Conservation (phyloP, 768 basidiomycete species). For the Psilocybe subaeruginosa region DNA sequence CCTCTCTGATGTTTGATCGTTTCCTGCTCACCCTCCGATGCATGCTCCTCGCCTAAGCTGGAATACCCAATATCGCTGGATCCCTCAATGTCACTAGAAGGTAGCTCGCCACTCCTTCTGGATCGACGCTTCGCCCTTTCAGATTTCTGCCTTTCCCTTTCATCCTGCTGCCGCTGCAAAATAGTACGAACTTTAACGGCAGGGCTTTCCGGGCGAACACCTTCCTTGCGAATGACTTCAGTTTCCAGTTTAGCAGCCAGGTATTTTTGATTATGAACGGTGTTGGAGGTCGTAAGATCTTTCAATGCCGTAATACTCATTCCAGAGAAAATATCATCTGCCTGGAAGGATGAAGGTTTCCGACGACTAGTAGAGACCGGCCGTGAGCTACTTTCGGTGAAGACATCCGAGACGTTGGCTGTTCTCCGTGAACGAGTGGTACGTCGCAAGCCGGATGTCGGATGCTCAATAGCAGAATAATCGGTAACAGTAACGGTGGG, state of each 20-base stretch:
- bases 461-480: neutral
- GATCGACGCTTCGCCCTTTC: conserved; percentile 67
- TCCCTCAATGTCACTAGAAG: conserved; percentile 33
- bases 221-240: conserved; percentile 70
- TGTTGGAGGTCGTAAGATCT: conserved; percentile 74
- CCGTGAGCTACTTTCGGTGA: conserved; percentile 30
- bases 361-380: conserved; percentile 42
- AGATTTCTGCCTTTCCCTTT: conserved; percentile 52
- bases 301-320: conserved; percentile 74
- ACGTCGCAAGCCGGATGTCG: conserved; percentile 39
- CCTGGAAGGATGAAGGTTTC: conserved; percentile 35
- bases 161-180: conserved; percentile 68
- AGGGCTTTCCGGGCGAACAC: conserved; percentile 77
- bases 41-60: conserved; percentile 24
- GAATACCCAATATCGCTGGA: conserved; percentile 32
- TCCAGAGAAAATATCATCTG: conserved; percentile 53
- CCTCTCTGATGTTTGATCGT: conserved; percentile 53
- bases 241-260: conserved; percentile 63
- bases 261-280: conserved; percentile 71
- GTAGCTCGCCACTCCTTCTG: conserved; percentile 41
- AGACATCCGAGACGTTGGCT: conserved; percentile 35
- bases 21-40: conserved; percentile 22
- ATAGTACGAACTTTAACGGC: conserved; percentile 73
- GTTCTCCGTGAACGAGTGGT: conserved; percentile 54
- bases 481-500: conserved; percentile 10